phyloP scores from a whole-genome alignment of 208 protist genomes.

The Trypanosoma congolense region DNA sequence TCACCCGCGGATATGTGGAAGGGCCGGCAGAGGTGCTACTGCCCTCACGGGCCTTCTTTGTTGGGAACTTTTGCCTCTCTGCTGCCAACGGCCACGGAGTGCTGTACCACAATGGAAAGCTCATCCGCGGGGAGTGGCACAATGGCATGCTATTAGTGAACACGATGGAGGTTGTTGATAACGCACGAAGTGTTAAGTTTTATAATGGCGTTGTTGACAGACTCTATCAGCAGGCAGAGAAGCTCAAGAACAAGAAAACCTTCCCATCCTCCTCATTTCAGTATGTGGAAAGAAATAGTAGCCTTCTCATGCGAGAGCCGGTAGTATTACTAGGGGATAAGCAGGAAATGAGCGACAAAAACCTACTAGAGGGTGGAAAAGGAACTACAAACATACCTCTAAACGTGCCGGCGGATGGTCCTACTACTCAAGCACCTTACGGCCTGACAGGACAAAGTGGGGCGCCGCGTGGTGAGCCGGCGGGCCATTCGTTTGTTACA shows the following conservation, averaged over 20 bases:
- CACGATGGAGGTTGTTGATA: neutral
- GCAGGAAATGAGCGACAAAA: neutral
- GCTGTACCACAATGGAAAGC: constrained; percentile 21
- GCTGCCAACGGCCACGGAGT: constrained; percentile 38
- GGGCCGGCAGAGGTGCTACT: constrained; percentile 58
- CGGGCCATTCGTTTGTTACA: neutral
- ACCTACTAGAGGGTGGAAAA: neutral
- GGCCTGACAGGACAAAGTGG: too few relatives aligned
- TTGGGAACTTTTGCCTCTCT: constrained; percentile 33
- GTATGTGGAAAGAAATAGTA: neutral
- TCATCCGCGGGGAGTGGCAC: constrained; percentile 39
- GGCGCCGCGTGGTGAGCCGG: neutral
- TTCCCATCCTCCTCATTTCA: neutral
- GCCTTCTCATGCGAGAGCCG: neutral
- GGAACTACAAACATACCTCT: too few relatives aligned
- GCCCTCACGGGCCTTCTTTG: constrained; percentile 48
- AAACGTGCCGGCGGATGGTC: too few relatives aligned
- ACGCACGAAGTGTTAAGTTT: neutral
- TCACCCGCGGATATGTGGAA: constrained; percentile 39
- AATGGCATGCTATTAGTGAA: constrained; percentile 11
- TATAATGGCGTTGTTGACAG: neutral
- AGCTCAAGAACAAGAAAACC: neutral
- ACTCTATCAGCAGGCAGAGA: neutral
- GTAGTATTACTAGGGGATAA: neutral
- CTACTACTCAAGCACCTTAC: too few relatives aligned